Conservation (phyloP, 441 rosid genomes). For the Gossypium schwendimanii region DNA sequence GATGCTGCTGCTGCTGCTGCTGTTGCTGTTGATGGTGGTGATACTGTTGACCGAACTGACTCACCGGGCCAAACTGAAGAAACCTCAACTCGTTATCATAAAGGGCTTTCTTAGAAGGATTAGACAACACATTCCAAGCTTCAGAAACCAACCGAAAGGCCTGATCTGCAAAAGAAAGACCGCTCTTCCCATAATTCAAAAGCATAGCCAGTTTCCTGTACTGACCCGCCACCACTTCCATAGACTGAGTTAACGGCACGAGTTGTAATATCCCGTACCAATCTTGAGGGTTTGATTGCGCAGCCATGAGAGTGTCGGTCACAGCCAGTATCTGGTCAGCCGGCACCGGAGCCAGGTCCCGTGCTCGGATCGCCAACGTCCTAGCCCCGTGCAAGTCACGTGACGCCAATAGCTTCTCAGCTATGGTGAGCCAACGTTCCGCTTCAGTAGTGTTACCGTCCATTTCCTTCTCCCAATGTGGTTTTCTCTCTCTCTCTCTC, state of each 20-base stretch:
- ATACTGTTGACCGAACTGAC: conserved; percentile 22
- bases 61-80: conserved; percentile 46
- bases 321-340: conserved; percentile 69
- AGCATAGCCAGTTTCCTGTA: conserved; percentile 66
- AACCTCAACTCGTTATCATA: conserved; percentile 66
- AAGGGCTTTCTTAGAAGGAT: conserved; percentile 49
- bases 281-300: conserved; percentile 45
- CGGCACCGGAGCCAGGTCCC: conserved; percentile 61
- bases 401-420: conserved; percentile 71
- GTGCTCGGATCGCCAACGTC: conserved; percentile 73
- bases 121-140: conserved; percentile 77
- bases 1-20: conserved; percentile 22
- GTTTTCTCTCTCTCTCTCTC: neutral
- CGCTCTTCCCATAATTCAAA: conserved; percentile 52
- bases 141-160: conserved; percentile 65
- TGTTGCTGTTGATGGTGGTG: conserved; percentile 17
- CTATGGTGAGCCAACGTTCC: conserved; percentile 67
- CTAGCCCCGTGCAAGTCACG: conserved; percentile 75
- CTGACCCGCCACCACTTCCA: conserved; percentile 67
- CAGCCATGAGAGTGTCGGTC: conserved; percentile 62
- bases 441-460: conserved; percentile 43
- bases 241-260: conserved; percentile 45
- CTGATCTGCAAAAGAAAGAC: conserved; percentile 65
- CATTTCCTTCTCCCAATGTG: neutral
- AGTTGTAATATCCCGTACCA: conserved; percentile 83